These are phyloP conservation scores for Oenanthe sinensis DNA, from an alignment of 129 eudicot genomes.

Conservation along the genomic window DNA sequence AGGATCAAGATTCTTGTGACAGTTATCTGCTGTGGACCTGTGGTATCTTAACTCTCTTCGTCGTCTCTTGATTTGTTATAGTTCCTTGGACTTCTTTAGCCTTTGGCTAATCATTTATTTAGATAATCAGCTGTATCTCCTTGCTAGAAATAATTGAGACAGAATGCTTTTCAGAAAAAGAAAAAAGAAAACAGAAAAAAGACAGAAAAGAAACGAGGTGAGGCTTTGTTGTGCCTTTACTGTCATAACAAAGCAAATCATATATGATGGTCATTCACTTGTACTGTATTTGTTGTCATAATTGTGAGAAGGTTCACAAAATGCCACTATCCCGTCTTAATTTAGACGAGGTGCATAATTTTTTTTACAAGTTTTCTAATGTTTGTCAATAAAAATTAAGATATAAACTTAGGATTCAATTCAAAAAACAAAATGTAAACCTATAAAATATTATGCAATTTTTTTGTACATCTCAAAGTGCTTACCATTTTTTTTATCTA, in stretches of 20 bases:
- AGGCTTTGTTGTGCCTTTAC: neutral
- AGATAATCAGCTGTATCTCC: neutral
- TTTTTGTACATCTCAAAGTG: no score
- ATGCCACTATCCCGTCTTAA: no score
- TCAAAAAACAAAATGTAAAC: no score
- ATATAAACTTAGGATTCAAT: no score
- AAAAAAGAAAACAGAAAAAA: neutral
- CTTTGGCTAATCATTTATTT: slow-evolving; percentile 12
- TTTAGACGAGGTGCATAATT: no score
- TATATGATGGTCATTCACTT: neutral
- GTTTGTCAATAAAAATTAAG: no score
- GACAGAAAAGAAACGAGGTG: neutral
- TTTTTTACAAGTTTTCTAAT: no score
- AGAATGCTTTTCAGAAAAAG: neutral
- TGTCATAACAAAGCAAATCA: neutral
- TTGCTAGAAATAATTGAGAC: slow-evolving; percentile 1
- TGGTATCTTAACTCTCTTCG: neutral
- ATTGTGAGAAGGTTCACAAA: neutral
- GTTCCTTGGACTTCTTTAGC: slow-evolving; percentile 6
- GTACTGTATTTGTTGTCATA: neutral
- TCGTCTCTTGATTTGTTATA: slow-evolving; percentile 1
- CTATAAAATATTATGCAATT: no score
- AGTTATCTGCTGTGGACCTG: slow-evolving; percentile 1
- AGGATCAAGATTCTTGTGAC: neutral
- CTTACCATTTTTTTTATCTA: no score